Evolutionary conservation across 257 asterid species (phyloP).

Genomic region (Ocimum tenuiflorum): DNA sequence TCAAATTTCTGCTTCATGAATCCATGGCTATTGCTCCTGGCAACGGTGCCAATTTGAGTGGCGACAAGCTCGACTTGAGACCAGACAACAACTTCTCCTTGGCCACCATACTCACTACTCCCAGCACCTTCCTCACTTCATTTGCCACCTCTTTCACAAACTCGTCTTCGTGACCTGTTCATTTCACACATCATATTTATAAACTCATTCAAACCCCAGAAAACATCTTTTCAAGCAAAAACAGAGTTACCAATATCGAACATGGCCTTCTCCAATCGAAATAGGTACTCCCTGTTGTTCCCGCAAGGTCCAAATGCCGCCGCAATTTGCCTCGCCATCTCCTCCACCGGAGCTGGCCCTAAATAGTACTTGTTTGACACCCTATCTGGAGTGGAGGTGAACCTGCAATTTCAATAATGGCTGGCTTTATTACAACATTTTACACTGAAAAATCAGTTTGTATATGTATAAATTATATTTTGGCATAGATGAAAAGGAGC

Average conservation of each 20-base stretch:
- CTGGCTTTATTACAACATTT: no score
- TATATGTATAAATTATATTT: no score
- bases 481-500: not conserved
- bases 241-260: constrained; percentile 44
- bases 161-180: constrained; percentile 68
- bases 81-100: constrained; percentile 36
- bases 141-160: constrained; percentile 67
- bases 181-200: not conserved
- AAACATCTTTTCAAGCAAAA: not conserved
- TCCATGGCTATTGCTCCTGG: constrained; percentile 52
- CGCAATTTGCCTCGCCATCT: constrained; percentile 84
- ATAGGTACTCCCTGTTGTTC: constrained; percentile 76
- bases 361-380: constrained; percentile 67
- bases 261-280: constrained; percentile 74
- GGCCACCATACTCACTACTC: constrained; percentile 20
- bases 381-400: constrained; percentile 78
- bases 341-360: constrained; percentile 90
- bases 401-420: constrained; percentile 43
- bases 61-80: constrained; percentile 38
- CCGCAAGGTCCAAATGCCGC: constrained; percentile 89
- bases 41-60: constrained; percentile 35
- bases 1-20: constrained; percentile 17
- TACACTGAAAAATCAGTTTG: not conserved
- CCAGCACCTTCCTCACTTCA: constrained; percentile 70
- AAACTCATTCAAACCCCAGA: not conserved